Evolutionary conservation across 2,329 filamentous ascomycete species (phyloP).

Genomic region (Thelonectria rubi): DNA sequence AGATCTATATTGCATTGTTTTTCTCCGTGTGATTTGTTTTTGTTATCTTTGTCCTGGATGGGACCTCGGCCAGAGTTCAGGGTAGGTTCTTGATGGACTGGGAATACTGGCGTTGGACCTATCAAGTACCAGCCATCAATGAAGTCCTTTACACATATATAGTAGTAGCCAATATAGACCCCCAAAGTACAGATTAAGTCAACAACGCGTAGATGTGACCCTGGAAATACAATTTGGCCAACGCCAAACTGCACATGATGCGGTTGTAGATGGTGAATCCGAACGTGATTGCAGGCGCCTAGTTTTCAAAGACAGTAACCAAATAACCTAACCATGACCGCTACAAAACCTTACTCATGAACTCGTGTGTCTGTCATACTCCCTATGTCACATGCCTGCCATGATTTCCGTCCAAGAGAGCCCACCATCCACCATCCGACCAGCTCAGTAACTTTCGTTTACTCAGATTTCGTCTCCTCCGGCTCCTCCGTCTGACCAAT

Average conservation of each 20-base stretch:
- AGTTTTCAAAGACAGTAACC: constrained; percentile 20
- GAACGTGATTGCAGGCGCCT: constrained; percentile 4
- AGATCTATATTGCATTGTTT: background rate
- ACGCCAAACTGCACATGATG: background rate
- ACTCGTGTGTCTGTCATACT: constrained; percentile 34
- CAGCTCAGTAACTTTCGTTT: constrained; percentile 21
- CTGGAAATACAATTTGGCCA: background rate
- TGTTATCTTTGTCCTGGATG: background rate
- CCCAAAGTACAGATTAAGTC: no score
- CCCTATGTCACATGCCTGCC: constrained; percentile 18
- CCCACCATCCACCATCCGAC: constrained; percentile 7
- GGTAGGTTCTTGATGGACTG: no score
- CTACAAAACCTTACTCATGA: constrained; percentile 36
- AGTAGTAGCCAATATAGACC: no score
- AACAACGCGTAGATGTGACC: no score
- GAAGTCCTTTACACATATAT: no score
- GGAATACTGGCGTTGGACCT: no score
- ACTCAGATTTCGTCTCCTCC: constrained; percentile 26
- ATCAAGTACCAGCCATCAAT: no score
- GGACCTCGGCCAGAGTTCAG: no score
- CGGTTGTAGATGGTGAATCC: background rate
- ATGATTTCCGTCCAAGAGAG: constrained; percentile 20
- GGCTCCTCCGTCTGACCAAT: constrained; percentile 33
- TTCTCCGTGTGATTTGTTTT: background rate
- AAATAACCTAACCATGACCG: constrained; percentile 37